These are phyloP conservation scores for Fusarium brachygibbosum DNA, from an alignment of 2,329 filamentous ascomycete species.

Conservation along the genomic window DNA sequence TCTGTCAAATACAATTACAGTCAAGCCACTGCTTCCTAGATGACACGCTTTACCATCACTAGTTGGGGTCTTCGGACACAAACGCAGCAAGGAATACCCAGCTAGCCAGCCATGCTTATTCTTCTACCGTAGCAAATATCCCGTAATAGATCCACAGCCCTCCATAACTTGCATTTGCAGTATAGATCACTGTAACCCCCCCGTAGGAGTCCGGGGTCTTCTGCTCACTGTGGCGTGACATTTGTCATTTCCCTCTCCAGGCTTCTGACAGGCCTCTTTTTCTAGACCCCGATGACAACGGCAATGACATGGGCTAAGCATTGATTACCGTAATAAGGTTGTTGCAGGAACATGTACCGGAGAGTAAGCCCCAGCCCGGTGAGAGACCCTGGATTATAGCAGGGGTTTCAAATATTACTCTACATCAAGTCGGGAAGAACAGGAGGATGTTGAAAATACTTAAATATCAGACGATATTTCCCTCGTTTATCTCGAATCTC, in stretches of 20 bases:
- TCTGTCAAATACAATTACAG: background rate
- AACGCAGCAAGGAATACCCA: background rate
- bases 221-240: slow-evolving; percentile 5
- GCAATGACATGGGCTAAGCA: background rate
- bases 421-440: background rate
- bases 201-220: background rate
- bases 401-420: background rate
- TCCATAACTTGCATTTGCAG: background rate
- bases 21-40: background rate
- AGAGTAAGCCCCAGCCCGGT: slow-evolving; percentile 15
- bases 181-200: background rate
- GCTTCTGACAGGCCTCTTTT: background rate
- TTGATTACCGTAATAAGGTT: slow-evolving; percentile 6
- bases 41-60: background rate
- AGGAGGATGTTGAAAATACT: slow-evolving; percentile 1
- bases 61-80: background rate
- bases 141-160: slow-evolving; percentile 22
- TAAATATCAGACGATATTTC: background rate
- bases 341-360: background rate
- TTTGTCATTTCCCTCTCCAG: background rate
- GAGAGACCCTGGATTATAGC: background rate
- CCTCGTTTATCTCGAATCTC: background rate
- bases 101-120: slow-evolving; percentile 10
- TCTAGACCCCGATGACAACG: background rate
- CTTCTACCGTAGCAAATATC: background rate